phyloP scores from a whole-genome alignment of 352 stramenopile genomes.

The Phytopythium chamaehyphon region DNA sequence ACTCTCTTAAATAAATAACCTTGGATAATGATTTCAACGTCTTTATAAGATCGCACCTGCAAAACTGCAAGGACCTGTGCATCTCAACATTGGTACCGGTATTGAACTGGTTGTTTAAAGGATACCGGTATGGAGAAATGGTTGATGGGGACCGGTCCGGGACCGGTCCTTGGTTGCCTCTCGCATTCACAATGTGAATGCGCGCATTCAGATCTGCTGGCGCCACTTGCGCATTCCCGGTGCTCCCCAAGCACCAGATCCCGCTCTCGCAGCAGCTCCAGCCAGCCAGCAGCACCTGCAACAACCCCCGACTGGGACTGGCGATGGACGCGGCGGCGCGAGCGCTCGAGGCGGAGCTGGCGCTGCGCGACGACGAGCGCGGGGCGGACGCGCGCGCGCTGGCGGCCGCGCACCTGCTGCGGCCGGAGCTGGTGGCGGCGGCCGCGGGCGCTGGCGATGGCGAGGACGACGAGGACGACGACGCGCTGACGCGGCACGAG shows the following conservation, averaged over 20 bases:
- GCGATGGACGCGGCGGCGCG: slow-evolving; percentile 3
- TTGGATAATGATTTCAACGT: too few relatives aligned
- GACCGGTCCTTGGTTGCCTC: too few relatives aligned
- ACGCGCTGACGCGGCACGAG: slow-evolving; percentile 46
- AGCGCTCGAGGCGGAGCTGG: neutral
- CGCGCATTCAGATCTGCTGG: slow-evolving; percentile 1
- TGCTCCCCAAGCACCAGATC: slow-evolving; percentile 1
- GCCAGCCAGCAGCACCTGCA: too few relatives aligned
- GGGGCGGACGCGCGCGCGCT: neutral
- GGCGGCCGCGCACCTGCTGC: slow-evolving; percentile 17
- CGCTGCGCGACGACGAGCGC: neutral
- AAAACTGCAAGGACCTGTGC: too few relatives aligned
- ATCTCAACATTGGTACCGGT: too few relatives aligned
- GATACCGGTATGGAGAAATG: too few relatives aligned
- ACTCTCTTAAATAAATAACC: too few relatives aligned
- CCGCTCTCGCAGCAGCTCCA: too few relatives aligned
- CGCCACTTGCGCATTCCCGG: neutral
- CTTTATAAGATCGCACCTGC: too few relatives aligned
- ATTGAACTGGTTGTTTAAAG: too few relatives aligned
- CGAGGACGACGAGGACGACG: slow-evolving; percentile 21
- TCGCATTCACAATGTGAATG: neutral
- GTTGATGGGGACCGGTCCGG: too few relatives aligned
- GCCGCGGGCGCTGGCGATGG: slow-evolving; percentile 4
- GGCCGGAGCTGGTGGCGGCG: slow-evolving; percentile 18
- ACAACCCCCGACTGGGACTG: too few relatives aligned